These are phyloP conservation scores for Tremellales sp. DNA, from an alignment of 1,284 basidiomycete genomes.

Conservation along the genomic window DNA sequence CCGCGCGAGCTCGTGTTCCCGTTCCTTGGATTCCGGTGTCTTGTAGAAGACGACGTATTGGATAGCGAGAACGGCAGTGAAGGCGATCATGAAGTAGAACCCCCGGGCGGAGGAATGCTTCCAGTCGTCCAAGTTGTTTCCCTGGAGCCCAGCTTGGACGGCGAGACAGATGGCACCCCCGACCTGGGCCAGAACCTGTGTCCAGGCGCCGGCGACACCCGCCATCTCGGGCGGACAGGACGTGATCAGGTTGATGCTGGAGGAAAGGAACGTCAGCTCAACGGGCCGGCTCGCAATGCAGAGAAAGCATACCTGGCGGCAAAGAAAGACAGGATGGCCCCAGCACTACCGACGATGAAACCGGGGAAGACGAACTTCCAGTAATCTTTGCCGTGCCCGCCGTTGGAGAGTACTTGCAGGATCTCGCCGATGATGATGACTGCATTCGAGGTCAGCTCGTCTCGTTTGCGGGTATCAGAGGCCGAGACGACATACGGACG, in stretches of 20 bases:
- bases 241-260: slow-evolving; percentile 14
- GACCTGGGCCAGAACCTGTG: slow-evolving; percentile 38
- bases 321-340: slow-evolving; percentile 27
- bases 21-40: slow-evolving; percentile 23
- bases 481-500: slow-evolving; percentile 16
- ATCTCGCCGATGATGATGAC: slow-evolving; percentile 31
- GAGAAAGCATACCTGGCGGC: slow-evolving; percentile 14
- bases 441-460: slow-evolving; percentile 4
- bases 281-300: neutral
- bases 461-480: neutral
- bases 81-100: slow-evolving; percentile 38
- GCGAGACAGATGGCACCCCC: slow-evolving; percentile 36
- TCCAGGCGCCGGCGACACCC: slow-evolving; percentile 42
- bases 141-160: slow-evolving; percentile 43
- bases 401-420: slow-evolving; percentile 35
- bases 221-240: slow-evolving; percentile 32
- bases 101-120: slow-evolving; percentile 20
- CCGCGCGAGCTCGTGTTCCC: slow-evolving; percentile 34
- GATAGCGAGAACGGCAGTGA: slow-evolving; percentile 22
- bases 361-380: slow-evolving; percentile 42
- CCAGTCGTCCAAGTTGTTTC: slow-evolving; percentile 31
- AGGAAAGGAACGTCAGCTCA: slow-evolving; percentile 3
- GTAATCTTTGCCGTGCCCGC: slow-evolving; percentile 39
- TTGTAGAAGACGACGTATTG: slow-evolving; percentile 34
- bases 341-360: slow-evolving; percentile 24